Percentiles rank a stretch among this genome's conserved stretches.
phyloP scores from a whole-genome alignment of 2,329 filamentous ascomycete genomes.

The Drechslerella coelobrocha region DNA sequence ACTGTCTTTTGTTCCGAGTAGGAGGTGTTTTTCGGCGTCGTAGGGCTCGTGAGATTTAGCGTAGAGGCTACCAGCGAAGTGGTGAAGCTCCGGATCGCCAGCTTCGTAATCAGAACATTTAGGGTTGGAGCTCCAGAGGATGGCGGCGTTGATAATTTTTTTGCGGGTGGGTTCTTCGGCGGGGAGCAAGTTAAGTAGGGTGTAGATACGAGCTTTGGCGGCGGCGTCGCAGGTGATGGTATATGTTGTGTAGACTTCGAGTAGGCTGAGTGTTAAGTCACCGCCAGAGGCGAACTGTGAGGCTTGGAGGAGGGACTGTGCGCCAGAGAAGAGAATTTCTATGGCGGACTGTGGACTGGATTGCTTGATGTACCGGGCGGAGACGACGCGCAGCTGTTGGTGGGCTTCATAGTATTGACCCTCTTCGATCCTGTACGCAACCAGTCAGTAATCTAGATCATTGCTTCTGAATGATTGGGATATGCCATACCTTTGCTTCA shows the following conservation, averaged over 20 bases:
- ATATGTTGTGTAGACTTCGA: conserved; percentile 90
- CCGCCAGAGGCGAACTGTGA: conserved; percentile 94
- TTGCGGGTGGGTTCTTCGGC: conserved; percentile 87
- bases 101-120: conserved; percentile 86
- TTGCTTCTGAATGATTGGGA: conserved; percentile 38
- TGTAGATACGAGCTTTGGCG: conserved; percentile 66
- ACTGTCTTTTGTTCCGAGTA: conserved; percentile 88
- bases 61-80: conserved; percentile 84
- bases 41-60: conserved; percentile 83
- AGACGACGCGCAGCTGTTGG: conserved; percentile 95
- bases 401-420: conserved; percentile 98
- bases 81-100: conserved; percentile 92
- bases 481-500: conserved; percentile 73
- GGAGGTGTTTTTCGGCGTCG: conserved; percentile 88
- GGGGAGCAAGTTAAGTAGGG: conserved; percentile 78
- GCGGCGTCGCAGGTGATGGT: conserved; percentile 77
- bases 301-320: conserved; percentile 83
- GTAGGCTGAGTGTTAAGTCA: conserved; percentile 82
- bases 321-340: conserved; percentile 83
- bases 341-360: conserved; percentile 83
- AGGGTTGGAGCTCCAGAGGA: conserved; percentile 83
- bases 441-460: conserved; percentile 48
- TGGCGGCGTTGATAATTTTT: conserved; percentile 85
- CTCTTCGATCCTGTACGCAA: conserved; percentile 73
- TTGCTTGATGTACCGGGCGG: conserved; percentile 88